Conservation (phyloP, 805 yeast species). For the Nakazawaea siamensis region DNA sequence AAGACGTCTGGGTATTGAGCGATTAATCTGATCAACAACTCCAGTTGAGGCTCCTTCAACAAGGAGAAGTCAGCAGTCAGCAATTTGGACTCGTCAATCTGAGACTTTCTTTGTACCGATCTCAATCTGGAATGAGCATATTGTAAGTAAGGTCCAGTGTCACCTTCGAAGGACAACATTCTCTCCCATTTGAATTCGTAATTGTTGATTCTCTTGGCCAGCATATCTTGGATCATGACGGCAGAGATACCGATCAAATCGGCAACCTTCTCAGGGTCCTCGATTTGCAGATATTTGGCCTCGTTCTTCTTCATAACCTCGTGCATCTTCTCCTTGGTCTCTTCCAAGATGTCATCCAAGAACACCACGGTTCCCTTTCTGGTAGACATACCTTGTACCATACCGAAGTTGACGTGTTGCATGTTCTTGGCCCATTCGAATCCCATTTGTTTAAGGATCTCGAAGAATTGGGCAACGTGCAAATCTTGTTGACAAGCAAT, state of each 20-base stretch:
- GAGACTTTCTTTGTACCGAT: constrained; percentile 85
- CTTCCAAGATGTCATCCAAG: constrained; percentile 87
- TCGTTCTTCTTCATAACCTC: constrained; percentile 93
- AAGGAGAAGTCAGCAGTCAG: constrained; percentile 21
- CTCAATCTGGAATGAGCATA: constrained; percentile 96
- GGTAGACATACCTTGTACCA: constrained; percentile 98
- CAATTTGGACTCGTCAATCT: constrained; percentile 27
- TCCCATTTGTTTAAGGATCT: constrained; percentile 85
- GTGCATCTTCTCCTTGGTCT: constrained; percentile 89
- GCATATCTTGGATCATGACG: constrained; percentile 99
- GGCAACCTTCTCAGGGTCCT: constrained; percentile 89
- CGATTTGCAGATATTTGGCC: constrained; percentile 85
- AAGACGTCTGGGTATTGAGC: constrained; percentile 89
- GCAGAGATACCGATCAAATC: constrained; percentile 95
- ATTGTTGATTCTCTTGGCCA: constrained; percentile 91
- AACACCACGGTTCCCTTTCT: constrained; percentile 99
- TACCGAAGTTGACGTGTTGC: constrained; percentile 87
- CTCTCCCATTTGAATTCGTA: constrained; percentile 97
- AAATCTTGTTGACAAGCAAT: constrained; percentile 96
- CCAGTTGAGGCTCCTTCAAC: constrained; percentile 24
- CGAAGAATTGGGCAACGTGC: constrained; percentile 89
- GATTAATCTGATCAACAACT: constrained; percentile 62
- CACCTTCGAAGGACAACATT: constrained; percentile 98
- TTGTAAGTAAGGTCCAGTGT: constrained; percentile 97
- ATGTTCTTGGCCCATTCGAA: constrained; percentile 77